phyloP scores from a whole-genome alignment of 2,329 filamentous ascomycete species.

The Colletotrichum sp. region DNA sequence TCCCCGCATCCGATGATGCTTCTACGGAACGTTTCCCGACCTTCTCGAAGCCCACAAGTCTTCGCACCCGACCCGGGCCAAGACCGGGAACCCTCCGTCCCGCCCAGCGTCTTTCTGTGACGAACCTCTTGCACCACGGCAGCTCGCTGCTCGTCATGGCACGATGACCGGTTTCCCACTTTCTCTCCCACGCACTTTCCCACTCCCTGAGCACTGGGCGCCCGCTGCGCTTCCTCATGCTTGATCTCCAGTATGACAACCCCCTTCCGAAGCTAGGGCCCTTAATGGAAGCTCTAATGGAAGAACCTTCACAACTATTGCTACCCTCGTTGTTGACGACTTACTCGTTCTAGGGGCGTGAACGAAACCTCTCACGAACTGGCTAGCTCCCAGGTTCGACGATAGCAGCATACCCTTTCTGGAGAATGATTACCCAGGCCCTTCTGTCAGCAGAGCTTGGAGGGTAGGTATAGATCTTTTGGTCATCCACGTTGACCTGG shows the following conservation, averaged over 20 bases:
- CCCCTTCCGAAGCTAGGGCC: neutral
- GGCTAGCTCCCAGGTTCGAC: neutral
- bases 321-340: neutral
- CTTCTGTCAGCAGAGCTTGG: neutral
- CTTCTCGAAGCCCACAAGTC: slow-evolving; percentile 12
- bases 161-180: neutral
- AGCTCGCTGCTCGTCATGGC: neutral
- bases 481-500: neutral
- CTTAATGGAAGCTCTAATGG: neutral
- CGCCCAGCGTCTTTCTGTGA: neutral
- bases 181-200: neutral
- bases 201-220: neutral
- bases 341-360: neutral
- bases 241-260: neutral
- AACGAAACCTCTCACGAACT: neutral
- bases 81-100: slow-evolving; percentile 5
- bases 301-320: neutral
- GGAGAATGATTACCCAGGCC: neutral
- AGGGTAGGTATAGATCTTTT: neutral
- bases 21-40: neutral
- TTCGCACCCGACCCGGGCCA: neutral
- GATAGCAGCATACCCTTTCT: neutral
- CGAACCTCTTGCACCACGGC: slow-evolving; percentile 7
- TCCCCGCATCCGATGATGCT: neutral
- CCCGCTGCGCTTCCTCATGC: neutral